Conservation (phyloP, 768 basidiomycete genomes). For the Pleurotus ostreatus region DNA sequence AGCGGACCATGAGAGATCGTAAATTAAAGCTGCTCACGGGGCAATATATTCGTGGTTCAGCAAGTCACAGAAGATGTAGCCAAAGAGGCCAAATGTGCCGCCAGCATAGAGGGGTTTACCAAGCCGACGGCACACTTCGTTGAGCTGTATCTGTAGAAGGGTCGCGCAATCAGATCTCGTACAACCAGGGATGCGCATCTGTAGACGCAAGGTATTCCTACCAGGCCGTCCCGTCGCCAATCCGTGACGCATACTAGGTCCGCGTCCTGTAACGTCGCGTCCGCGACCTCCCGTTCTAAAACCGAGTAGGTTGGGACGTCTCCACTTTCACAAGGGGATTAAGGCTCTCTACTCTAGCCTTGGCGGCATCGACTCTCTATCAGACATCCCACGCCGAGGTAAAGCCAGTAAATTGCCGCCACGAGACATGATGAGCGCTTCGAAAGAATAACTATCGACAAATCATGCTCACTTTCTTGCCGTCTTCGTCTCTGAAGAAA, state of each 20-base stretch:
- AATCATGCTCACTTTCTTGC: conserved; percentile 63
- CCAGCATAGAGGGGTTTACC: conserved; percentile 88
- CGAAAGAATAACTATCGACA: conserved; percentile 2
- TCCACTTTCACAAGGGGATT: conserved; percentile 90
- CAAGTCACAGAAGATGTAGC: conserved; percentile 94
- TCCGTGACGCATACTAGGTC: conserved; percentile 91
- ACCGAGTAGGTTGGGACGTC: conserved; percentile 48
- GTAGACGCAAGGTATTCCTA: conserved; percentile 33
- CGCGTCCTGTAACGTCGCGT: conserved; percentile 55
- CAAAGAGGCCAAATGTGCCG: conserved; percentile 83
- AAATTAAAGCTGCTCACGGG: conserved; percentile 51
- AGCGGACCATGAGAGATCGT: conserved; percentile 10
- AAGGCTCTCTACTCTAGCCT: conserved; percentile 78
- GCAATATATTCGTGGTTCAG: conserved; percentile 82
- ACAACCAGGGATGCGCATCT: conserved; percentile 7
- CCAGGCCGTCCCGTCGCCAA: conserved; percentile 62
- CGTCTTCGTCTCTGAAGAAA: conserved; percentile 92
- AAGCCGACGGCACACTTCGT: conserved; percentile 71
- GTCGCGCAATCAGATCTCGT: not conserved
- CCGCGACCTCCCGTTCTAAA: conserved; percentile 49
- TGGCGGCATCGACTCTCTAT: conserved; percentile 85
- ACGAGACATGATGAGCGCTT: conserved; percentile 8
- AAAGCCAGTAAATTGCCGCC: conserved; percentile 36
- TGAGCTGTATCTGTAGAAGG: conserved; percentile 60
- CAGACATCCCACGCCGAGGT: conserved; percentile 26